phyloP scores from a whole-genome alignment of 1,284 basidiomycete species.

The Bjerkandera adusta region DNA sequence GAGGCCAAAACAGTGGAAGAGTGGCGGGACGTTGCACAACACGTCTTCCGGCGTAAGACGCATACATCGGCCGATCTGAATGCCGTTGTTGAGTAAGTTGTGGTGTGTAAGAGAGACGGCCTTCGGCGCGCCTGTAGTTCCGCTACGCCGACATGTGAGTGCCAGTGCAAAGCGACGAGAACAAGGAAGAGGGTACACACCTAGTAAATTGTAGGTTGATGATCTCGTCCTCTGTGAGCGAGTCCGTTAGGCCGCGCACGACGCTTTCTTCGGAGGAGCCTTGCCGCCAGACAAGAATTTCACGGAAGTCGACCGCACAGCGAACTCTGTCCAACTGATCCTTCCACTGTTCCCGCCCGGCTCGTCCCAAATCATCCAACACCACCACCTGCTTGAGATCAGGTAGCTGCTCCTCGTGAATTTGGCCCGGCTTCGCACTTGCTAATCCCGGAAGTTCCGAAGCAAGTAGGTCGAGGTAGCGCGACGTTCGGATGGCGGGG shows the following conservation, averaged over 20 bases:
- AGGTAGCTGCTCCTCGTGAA: constrained; percentile 63
- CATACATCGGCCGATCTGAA: constrained; percentile 74
- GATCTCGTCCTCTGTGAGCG: constrained; percentile 60
- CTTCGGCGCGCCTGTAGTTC: constrained; percentile 78
- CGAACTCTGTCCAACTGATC: constrained; percentile 43
- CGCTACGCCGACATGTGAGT: constrained; percentile 38
- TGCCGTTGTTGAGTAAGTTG: constrained; percentile 77
- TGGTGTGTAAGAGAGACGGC: constrained; percentile 77
- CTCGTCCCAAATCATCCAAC: constrained; percentile 58
- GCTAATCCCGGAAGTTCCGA: constrained; percentile 60
- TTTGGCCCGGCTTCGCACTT: constrained; percentile 46
- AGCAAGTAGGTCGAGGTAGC: constrained; percentile 58
- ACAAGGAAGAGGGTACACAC: constrained; percentile 32
- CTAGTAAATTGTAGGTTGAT: constrained; percentile 85
- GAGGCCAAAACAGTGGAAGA: constrained; percentile 87
- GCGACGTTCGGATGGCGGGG: constrained; percentile 65
- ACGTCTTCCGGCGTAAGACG: constrained; percentile 59
- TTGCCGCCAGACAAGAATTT: constrained; percentile 61
- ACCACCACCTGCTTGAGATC: constrained; percentile 66
- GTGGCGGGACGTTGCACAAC: constrained; percentile 77
- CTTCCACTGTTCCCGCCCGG: constrained; percentile 35
- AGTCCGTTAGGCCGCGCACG: constrained; percentile 39
- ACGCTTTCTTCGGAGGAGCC: constrained; percentile 39
- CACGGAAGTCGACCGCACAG: constrained; percentile 64
- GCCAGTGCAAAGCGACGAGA: neutral